A percentile compares a stretch with the other conserved stretches of the same genome.
These are phyloP conservation scores for Metschnikowia similis DNA, from an alignment of 805 yeast genomes.

Conservation along the genomic window DNA sequence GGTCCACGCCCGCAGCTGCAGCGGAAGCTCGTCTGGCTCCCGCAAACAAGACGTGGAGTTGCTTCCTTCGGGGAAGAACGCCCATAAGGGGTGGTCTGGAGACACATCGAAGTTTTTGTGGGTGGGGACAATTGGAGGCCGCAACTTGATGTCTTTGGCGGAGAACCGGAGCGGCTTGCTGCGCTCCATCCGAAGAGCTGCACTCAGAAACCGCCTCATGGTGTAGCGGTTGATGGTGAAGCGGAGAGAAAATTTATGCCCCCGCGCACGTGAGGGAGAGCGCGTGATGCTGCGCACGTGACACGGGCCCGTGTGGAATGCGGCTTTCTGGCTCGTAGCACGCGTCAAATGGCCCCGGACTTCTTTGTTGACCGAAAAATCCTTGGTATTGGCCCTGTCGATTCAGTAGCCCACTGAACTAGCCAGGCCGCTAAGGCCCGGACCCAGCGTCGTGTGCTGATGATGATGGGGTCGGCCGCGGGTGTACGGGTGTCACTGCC, in stretches of 20 bases:
- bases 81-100: constrained; percentile 93
- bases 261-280: background rate
- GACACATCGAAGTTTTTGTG: constrained; percentile 64
- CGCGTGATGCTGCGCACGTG: background rate
- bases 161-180: constrained; percentile 19
- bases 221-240: background rate
- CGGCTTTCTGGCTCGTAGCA: too few species aligned
- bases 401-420: too few species aligned
- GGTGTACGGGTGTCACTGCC: background rate
- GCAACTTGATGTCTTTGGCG: constrained; percentile 45
- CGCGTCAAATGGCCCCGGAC: too few species aligned
- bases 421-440: too few species aligned
- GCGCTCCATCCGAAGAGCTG: constrained; percentile 11
- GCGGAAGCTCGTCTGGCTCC: constrained; percentile 46
- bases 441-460: too few species aligned
- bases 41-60: constrained; percentile 58
- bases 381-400: too few species aligned
- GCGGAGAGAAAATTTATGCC: background rate
- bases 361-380: too few species aligned
- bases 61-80: constrained; percentile 59
- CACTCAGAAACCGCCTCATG: constrained; percentile 8
- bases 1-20: constrained; percentile 74
- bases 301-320: too few species aligned
- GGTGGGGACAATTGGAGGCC: constrained; percentile 84
- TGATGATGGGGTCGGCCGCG: too few species aligned